Evolutionary conservation across 208 protist species (phyloP), one percentile per base, ranked within the genome.

Genomic region (Trypanosomatidae sp.): DNA sequence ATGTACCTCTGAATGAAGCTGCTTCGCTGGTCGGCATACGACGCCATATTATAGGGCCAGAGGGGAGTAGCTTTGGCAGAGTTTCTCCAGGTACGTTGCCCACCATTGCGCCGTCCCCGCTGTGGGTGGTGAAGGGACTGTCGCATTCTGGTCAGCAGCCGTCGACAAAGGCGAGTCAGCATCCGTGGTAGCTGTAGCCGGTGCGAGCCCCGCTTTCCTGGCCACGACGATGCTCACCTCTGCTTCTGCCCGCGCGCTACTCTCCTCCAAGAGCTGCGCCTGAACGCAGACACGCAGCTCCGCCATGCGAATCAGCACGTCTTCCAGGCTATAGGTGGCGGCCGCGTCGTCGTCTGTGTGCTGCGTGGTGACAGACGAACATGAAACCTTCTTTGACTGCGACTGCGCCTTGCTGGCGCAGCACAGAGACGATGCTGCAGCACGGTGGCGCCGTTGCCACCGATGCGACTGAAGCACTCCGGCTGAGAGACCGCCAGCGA

Each of bases 251-350:
- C 49, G 46, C 66, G 47, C 25, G 17, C 55, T 68, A n/a, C 13
- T 53, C 65, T 69, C 69, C 22, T 60, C 55, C 39, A 80, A 52
- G 28, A 80, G 39, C 56, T 80, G 69, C 12, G 76, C 76, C 64
- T 75, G 76, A 28, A 75, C 76, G 67, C 76, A 80, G 2, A 50
- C 65, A 36, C 76, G 76, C 30, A 80, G 76, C 56, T 80, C 76
- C 19, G 62, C 69, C 5, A 75, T 71, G 19, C 69, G 70, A 30
- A 53, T 49, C 30, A 80, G 47, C 62, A 80, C 1, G 17, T 56
- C 76, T 3, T 49, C 76, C 19, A 50, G 43, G 36, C 53, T 75
- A 59, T 71, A 80, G 2, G 65, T 62, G 33, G 64, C 50, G 41
- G 69, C 60, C n/a, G 36, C 65, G 19, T 64, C 67, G 46, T 74